Conservation (phyloP, 2,329 filamentous ascomycete genomes). For the Celoporthe dispersa region DNA sequence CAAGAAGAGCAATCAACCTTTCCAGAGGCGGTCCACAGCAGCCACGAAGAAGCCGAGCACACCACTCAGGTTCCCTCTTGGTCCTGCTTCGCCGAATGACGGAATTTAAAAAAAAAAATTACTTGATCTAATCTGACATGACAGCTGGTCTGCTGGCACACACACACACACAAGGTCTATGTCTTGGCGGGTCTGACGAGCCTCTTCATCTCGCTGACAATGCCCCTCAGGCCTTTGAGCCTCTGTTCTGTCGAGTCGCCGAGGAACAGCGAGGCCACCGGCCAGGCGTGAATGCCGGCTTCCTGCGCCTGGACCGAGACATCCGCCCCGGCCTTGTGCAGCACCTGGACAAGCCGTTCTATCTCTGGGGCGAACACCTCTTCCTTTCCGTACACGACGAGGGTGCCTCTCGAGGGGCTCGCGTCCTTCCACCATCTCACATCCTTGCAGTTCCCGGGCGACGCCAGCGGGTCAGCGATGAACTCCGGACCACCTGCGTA, state of each 20-base stretch:
- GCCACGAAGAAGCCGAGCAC: slow-evolving; percentile 54
- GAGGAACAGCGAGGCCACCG: slow-evolving; percentile 68
- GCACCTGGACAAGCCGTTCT: slow-evolving; percentile 58
- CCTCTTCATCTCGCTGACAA: slow-evolving; percentile 45
- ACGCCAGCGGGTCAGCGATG: slow-evolving; percentile 61
- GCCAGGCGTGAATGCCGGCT: slow-evolving; percentile 81
- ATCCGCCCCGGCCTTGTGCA: slow-evolving; percentile 57
- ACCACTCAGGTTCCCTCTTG: slow-evolving; percentile 52
- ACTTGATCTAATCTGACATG: slow-evolving; percentile 71
- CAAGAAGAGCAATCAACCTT: slow-evolving; percentile 33
- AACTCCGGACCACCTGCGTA: slow-evolving; percentile 62
- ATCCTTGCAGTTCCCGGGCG: slow-evolving; percentile 73
- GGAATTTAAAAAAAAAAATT: slow-evolving; percentile 43
- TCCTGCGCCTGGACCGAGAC: slow-evolving; percentile 64
- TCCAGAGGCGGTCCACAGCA: slow-evolving; percentile 42
- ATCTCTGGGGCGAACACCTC: slow-evolving; percentile 79
- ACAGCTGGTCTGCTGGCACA: slow-evolving; percentile 12
- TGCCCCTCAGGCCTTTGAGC: slow-evolving; percentile 52
- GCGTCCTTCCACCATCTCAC: slow-evolving; percentile 68
- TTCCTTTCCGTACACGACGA: slow-evolving; percentile 73
- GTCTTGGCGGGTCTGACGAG: slow-evolving; percentile 31
- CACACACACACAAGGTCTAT: slow-evolving; percentile 31
- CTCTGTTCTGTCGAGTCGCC: slow-evolving; percentile 54
- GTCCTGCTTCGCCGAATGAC: slow-evolving; percentile 32
- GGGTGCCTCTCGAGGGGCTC: slow-evolving; percentile 68